Conservation (phyloP, 2,329 filamentous ascomycete genomes). For the Arthrinium phaeospermum region DNA sequence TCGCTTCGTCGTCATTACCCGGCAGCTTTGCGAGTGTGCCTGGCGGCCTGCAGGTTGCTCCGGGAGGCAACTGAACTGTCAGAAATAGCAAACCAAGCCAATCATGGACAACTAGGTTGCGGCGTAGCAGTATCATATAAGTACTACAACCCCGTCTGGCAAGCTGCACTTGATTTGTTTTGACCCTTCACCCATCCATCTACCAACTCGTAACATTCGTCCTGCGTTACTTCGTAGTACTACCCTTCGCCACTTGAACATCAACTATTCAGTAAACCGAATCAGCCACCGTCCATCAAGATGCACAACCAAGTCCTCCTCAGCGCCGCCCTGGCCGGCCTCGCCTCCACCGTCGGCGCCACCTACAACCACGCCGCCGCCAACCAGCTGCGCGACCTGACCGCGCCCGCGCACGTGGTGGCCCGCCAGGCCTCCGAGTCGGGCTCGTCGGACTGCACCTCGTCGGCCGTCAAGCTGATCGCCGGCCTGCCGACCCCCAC, state of each 20-base stretch:
- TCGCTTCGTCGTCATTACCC: not conserved
- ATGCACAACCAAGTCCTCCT: conserved; percentile 16
- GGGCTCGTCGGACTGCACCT: not conserved
- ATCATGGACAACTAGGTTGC: not conserved
- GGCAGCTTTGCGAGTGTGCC: not conserved
- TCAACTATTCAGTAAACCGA: not conserved
- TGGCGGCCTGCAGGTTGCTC: not conserved
- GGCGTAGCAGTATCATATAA: not conserved
- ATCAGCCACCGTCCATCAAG: not conserved
- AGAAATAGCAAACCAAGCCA: not conserved
- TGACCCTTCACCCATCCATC: not conserved
- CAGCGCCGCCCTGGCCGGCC: conserved; percentile 14
- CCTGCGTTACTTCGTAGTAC: not conserved
- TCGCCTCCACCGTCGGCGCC: conserved; percentile 12
- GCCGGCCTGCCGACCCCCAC: not conserved
- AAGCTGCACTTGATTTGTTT: not conserved
- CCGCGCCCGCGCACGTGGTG: not conserved
- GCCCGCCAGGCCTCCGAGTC: not conserved
- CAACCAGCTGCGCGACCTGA: conserved; percentile 3
- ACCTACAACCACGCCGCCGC: conserved; percentile 9
- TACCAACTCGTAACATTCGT: not conserved
- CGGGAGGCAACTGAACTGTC: not conserved
- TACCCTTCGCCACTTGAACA: not conserved
- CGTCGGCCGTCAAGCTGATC: not conserved
- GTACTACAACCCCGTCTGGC: not conserved